phyloP scores from a whole-genome alignment of 257 asterid genomes.

The Nicotiana knightiana region DNA sequence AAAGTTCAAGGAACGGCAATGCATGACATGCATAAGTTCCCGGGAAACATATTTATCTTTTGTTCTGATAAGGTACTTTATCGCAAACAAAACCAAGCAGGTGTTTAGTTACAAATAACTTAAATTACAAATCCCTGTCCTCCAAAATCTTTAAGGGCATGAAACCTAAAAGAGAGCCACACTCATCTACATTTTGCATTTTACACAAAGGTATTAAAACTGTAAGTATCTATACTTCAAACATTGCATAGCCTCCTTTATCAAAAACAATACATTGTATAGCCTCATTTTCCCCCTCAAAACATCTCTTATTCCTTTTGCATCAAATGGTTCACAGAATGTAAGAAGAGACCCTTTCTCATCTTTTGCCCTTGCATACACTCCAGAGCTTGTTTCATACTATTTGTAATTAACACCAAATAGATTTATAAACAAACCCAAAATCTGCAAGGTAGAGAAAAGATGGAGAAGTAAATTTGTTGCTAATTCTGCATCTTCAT shows the following conservation, averaged over 20 bases:
- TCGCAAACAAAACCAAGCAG: not conserved
- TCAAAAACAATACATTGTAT: not conserved
- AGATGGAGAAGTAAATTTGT: not conserved
- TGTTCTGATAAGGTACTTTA: not conserved
- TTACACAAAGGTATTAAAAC: not conserved
- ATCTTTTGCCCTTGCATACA: not conserved
- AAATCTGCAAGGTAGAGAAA: not conserved
- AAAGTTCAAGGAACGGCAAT: conserved; percentile 2
- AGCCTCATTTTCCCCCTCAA: not conserved
- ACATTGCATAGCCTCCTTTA: not conserved
- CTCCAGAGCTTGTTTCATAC: not conserved
- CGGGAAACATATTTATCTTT: not conserved
- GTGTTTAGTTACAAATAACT: not conserved
- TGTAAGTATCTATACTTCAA: not conserved
- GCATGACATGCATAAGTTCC: not conserved
- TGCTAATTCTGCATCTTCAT: not conserved
- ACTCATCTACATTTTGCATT: not conserved
- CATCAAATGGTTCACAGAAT: not conserved
- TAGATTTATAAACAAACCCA: not conserved
- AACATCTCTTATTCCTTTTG: not conserved
- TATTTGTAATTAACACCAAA: not conserved
- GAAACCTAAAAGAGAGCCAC: not conserved
- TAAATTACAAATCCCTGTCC: not conserved
- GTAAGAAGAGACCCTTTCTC: not conserved
- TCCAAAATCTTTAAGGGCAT: not conserved